Conservation (phyloP, 2,329 filamentous ascomycete species). For the Fusarium chlamydosporum region DNA sequence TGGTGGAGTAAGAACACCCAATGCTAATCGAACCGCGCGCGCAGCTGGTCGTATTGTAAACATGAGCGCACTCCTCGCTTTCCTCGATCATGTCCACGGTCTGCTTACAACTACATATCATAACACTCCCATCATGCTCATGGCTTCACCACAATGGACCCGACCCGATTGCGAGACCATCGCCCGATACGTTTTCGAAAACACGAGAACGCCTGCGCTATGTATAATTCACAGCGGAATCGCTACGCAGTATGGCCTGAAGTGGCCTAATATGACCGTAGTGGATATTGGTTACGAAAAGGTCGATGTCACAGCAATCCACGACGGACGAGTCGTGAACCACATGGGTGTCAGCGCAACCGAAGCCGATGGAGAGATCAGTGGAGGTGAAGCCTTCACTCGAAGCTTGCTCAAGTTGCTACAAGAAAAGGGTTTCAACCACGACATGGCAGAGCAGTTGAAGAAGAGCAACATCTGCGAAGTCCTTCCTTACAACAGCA, state of each 20-base stretch:
- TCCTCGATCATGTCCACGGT: conserved; percentile 92
- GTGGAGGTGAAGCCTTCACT: conserved; percentile 91
- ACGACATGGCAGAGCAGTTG: conserved; percentile 78
- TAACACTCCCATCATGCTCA: conserved; percentile 93
- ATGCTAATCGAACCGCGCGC: conserved; percentile 41
- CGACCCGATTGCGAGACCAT: conserved; percentile 88
- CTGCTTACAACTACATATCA: conserved; percentile 92
- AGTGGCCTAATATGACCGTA: conserved; percentile 82
- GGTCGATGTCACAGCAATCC: conserved; percentile 91
- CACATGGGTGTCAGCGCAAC: conserved; percentile 73
- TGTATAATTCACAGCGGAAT: conserved; percentile 90
- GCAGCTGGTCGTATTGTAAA: conserved; percentile 84
- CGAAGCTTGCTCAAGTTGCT: conserved; percentile 78
- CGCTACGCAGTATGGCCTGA: conserved; percentile 87
- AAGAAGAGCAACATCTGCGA: conserved; percentile 77
- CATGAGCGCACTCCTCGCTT: conserved; percentile 93
- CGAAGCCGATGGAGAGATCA: conserved; percentile 66
- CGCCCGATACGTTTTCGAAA: conserved; percentile 96
- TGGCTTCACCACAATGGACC: conserved; percentile 92
- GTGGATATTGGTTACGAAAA: conserved; percentile 94
- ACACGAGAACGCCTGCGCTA: conserved; percentile 93
- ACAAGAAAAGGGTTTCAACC: conserved; percentile 68
- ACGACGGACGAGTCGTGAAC: conserved; percentile 82
- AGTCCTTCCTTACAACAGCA: conserved; percentile 70
- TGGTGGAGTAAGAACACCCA: background rate